Percentiles rank a stretch among this genome's conserved stretches.
phyloP scores from a whole-genome alignment of 129 eudicot species.

The Flaveria robusta region DNA sequence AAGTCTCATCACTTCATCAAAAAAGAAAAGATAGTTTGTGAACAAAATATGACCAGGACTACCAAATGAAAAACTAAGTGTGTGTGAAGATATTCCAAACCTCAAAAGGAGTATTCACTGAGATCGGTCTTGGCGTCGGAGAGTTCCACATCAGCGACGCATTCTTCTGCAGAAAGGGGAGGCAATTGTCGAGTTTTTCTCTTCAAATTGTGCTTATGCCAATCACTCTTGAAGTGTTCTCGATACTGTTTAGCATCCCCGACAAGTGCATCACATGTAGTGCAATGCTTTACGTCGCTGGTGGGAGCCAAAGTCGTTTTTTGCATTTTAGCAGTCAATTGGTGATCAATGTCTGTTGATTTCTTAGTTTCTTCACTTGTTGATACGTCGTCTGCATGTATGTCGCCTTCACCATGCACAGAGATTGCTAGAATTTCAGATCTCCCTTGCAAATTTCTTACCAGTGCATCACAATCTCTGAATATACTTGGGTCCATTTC shows the following conservation, averaged over 20 bases:
- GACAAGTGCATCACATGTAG: slow-evolving; percentile 76
- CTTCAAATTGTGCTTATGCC: slow-evolving; percentile 92
- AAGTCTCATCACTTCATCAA: not conserved
- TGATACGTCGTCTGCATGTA: slow-evolving; percentile 62
- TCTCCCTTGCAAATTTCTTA: slow-evolving; percentile 83
- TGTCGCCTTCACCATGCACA: slow-evolving; percentile 76
- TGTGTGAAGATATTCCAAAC: not conserved
- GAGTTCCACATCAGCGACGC: slow-evolving; percentile 64
- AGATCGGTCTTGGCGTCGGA: slow-evolving; percentile 62
- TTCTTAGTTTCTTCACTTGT: slow-evolving; percentile 40
- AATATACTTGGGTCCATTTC: slow-evolving; percentile 84
- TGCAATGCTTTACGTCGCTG: slow-evolving; percentile 38
- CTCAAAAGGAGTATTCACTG: slow-evolving; percentile 81
- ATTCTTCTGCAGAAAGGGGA: slow-evolving; percentile 82
- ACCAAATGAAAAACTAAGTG: not conserved
- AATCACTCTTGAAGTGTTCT: slow-evolving; percentile 94
- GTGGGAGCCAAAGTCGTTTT: slow-evolving; percentile 46
- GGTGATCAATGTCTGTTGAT: slow-evolving; percentile 24
- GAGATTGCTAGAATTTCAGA: slow-evolving; percentile 84
- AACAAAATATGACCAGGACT: not conserved
- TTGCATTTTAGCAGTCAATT: slow-evolving; percentile 58
- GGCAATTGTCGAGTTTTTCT: slow-evolving; percentile 83
- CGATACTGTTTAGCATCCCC: slow-evolving; percentile 87
- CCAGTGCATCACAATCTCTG: slow-evolving; percentile 76
- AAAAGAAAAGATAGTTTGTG: not conserved